These are phyloP conservation scores for Sindora glabra DNA, from an alignment of 306 rosid species.

Conservation along the genomic window DNA sequence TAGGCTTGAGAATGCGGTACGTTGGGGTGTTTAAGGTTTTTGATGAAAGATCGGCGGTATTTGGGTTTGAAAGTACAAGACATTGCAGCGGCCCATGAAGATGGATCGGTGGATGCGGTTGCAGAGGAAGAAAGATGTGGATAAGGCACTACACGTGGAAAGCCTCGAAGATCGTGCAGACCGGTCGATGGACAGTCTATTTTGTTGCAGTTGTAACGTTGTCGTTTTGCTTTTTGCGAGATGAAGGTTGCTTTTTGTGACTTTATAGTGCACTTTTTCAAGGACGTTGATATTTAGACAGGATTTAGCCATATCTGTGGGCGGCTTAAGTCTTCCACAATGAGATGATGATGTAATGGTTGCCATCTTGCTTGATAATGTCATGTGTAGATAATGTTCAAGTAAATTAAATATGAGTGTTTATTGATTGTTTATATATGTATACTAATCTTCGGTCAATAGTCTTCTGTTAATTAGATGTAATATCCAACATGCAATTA, in stretches of 20 bases:
- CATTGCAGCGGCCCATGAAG: rapidly evolving
- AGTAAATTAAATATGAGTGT: too few relatives aligned
- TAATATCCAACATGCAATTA: too few relatives aligned
- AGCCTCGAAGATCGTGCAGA: not conserved
- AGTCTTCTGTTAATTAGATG: too few relatives aligned
- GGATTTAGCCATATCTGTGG: too few relatives aligned
- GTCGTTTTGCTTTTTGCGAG: not conserved
- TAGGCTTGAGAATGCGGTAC: not conserved
- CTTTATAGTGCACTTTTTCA: not conserved
- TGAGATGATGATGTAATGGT: too few relatives aligned
- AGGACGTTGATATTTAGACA: not conserved
- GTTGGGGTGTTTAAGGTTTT: not conserved
- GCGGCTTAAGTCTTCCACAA: too few relatives aligned
- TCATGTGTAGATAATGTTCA: too few relatives aligned
- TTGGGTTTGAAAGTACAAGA: not conserved
- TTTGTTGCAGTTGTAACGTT: too few relatives aligned
- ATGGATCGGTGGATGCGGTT: not conserved
- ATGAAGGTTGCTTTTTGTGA: not conserved
- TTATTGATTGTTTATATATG: too few relatives aligned
- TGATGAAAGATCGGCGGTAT: not conserved
- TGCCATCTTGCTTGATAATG: too few relatives aligned
- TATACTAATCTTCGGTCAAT: too few relatives aligned
- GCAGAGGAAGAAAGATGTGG: constrained; percentile 2
- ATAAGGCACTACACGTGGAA: constrained; percentile 25
- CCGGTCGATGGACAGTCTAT: not conserved